Evolutionary conservation across 2,329 filamentous ascomycete genomes (phyloP).

Genomic region (Pestalotiopsis sp.): DNA sequence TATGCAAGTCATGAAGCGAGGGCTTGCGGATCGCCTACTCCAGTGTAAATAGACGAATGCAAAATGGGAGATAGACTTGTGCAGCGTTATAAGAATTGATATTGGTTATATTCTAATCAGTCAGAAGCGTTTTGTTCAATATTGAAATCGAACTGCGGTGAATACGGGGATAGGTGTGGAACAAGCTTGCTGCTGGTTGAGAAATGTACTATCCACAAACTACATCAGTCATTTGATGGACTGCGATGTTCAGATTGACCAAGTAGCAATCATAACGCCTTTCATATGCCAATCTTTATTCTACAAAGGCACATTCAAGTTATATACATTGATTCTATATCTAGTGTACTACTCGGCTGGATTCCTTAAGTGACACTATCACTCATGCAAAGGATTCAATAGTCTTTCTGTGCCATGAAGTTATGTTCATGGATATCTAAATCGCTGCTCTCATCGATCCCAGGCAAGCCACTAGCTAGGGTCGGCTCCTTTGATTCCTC

Average conservation of each 20-base stretch:
- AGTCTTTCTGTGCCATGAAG: not conserved
- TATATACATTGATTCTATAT: too few relatives aligned
- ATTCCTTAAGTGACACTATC: too few relatives aligned
- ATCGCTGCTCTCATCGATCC: not conserved
- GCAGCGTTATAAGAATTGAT: not conserved
- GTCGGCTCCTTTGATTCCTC: not conserved
- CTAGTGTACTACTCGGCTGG: too few relatives aligned
- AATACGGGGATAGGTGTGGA: too few relatives aligned
- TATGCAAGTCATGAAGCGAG: not conserved
- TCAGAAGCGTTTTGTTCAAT: not conserved
- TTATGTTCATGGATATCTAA: not conserved
- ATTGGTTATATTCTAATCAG: not conserved
- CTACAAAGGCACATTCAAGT: too few relatives aligned
- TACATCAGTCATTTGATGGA: too few relatives aligned
- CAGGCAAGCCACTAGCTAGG: not conserved
- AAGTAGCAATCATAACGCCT: too few relatives aligned
- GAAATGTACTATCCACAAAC: too few relatives aligned
- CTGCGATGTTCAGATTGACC: too few relatives aligned
- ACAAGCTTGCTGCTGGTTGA: too few relatives aligned
- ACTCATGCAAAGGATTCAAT: not conserved
- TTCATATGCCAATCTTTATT: too few relatives aligned
- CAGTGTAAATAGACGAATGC: not conserved
- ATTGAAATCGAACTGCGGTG: too few relatives aligned
- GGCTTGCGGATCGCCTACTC: not conserved
- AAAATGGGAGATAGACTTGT: not conserved